Evolutionary conservation across 1,284 basidiomycete species (phyloP), one percentile per base, ranked within the genome.

Genomic region (Malassezia obtusa): DNA sequence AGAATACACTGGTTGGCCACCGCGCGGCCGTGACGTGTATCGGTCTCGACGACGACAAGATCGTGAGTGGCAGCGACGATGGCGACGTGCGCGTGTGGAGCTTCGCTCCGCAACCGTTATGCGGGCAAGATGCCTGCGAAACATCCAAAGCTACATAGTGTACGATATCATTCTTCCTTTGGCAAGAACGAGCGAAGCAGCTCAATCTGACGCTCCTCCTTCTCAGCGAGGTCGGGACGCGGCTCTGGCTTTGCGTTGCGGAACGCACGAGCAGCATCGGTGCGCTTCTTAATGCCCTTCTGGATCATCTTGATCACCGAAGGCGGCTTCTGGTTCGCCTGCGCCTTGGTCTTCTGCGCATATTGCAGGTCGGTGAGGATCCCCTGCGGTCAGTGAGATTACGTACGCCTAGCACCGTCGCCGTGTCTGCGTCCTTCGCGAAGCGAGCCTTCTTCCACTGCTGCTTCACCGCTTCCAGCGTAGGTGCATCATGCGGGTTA

Each of bases 51-150:
- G 92, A 96, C 74, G 91, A 95, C 75, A 91, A 91, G 77, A 87
- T 96, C 55, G 83, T 96, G 6, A 90, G 88, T 26, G 92, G 91
- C 2, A 87, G 87, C 56, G 92, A 95, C 74, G 89, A 94, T 65
- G 81, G 84, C 11, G 83, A 86, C 59, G 76, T 90, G 12, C 62
- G 63, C 35, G 62, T 73, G 17, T 71, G 68, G 65, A 62, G 60
- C 39, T 73, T 73, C 48, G 65, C 40, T 57, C 19, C 41, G 26
- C 24, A 17, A 28, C 15, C n/a, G 31, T 17, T 39, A 41, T 35
- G 12, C 37, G 24, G 14, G 14, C 33, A 25, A 5, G 22, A 19
- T 14, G 2, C 11, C 21, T 7, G 6, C 14, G 39, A 41, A 25
- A 6, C 19, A 10, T 21, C 4, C 19, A 21, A 21, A 10, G 24